Evolutionary conservation across 1,284 basidiomycete genomes (phyloP), one percentile per base, ranked within the genome.

Genomic region (Cryptococcus sp.): DNA sequence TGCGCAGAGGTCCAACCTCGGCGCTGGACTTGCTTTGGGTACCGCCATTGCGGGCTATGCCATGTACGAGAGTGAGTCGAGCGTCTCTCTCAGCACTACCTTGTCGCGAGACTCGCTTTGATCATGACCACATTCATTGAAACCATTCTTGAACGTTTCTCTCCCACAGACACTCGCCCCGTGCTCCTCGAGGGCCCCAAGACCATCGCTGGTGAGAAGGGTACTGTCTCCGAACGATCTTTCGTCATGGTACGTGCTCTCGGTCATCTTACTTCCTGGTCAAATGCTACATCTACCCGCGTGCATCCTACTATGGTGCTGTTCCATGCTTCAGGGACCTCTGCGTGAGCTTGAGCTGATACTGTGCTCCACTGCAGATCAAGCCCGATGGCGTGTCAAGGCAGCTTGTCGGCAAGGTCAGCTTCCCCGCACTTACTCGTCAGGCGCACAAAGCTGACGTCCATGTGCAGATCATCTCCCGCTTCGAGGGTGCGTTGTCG

Each of bases 131-230:
- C 3, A 16, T 17, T 13, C 13, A 31, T 49, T 22, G 8, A 39
- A 6, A 19, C 41, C 35, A 31, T 50, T 8, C 19, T 2, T 27
- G 42, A 50, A 51, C 45, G 50, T 39, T 20, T 23, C 25, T 1
- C 38, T 16, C 42, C 2, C 19, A 10, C 19, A 71, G 67, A 54
- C 49, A 50, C 55, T 51, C 60, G 66, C 51, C 70, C 70, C 25
- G 49, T 66, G 42, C 51, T 66, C 53, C 73, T 80, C 56, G 80
- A 80, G 60, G 78, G 77, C 47, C 61, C 73, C 46, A 75, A 73
- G 68, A 80, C 78, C 59, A 79, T 80, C 55, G 79, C 80, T n/a
- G 80, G 80, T 45, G 78, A 79, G 67, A 75, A 78, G 67, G 74
- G 76, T 27, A 81, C 78, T 40, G 68, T 67, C 44, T 67, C 72